Percentiles rank a stretch among this genome's conserved stretches.
Evolutionary conservation across 1,284 basidiomycete species (phyloP).

Genomic region (Xerocomus minutiporus): DNA sequence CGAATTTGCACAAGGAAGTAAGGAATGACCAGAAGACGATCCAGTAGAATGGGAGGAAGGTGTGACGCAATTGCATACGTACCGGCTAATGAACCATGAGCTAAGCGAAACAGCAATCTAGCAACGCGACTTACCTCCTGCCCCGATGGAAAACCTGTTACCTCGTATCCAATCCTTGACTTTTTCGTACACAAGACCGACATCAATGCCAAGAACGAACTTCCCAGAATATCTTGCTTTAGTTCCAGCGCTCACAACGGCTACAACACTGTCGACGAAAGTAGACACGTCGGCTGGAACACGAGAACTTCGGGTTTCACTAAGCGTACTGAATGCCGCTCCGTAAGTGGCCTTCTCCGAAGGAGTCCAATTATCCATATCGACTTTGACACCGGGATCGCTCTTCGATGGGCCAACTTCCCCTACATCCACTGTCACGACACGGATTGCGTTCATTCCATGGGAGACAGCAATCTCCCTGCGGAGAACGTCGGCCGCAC

Average conservation of each 20-base stretch:
- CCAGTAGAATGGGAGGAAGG: conserved; percentile 63
- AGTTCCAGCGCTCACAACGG: conserved; percentile 52
- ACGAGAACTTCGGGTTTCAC: conserved; percentile 41
- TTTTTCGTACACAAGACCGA: conserved; percentile 40
- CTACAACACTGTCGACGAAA: conserved; percentile 55
- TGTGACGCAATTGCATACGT: conserved; percentile 66
- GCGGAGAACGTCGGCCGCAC: conserved; percentile 65
- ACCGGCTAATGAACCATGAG: conserved; percentile 39
- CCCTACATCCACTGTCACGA: conserved; percentile 53
- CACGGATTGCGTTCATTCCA: conserved; percentile 54
- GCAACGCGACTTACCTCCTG: conserved; percentile 55
- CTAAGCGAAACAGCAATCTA: conserved; percentile 3
- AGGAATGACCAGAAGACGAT: conserved; percentile 61
- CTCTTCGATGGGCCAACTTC: conserved; percentile 17
- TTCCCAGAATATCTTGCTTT: conserved; percentile 34
- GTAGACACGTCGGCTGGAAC: conserved; percentile 51
- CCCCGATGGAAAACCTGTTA: conserved; percentile 63
- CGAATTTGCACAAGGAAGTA: conserved; percentile 58
- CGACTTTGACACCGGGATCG: not conserved
- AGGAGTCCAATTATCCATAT: conserved; percentile 63
- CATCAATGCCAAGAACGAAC: conserved; percentile 39
- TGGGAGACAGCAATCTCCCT: conserved; percentile 59
- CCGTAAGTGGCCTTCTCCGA: conserved; percentile 69
- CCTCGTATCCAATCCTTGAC: conserved; percentile 50
- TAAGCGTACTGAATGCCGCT: conserved; percentile 54